phyloP scores from a whole-genome alignment of 352 stramenopile species.

The Globisporangium yorkense region DNA sequence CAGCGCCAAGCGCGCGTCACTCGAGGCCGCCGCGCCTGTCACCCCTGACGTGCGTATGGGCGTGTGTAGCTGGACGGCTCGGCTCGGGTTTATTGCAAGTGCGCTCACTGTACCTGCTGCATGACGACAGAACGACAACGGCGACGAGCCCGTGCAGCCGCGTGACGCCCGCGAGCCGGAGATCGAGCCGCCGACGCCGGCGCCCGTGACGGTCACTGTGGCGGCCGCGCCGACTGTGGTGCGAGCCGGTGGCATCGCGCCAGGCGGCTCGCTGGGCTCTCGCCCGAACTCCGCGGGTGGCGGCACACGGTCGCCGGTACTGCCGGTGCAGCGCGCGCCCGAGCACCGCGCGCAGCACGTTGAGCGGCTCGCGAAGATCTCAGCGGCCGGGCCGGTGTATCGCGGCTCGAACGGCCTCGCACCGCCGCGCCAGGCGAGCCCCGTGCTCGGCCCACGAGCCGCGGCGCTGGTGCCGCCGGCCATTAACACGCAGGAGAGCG shows the following conservation, averaged over 20 bases:
- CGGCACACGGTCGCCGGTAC: slow-evolving; percentile 25
- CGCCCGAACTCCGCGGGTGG: slow-evolving; percentile 6
- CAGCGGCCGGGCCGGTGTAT: slow-evolving; percentile 36
- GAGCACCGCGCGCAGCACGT: slow-evolving; percentile 17
- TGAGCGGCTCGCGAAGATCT: slow-evolving; percentile 63
- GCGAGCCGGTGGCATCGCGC: slow-evolving; percentile 7
- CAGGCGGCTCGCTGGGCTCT: slow-evolving; percentile 10
- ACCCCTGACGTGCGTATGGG: slow-evolving; percentile 6
- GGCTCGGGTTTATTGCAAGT: background rate
- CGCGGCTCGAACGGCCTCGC: slow-evolving; percentile 10
- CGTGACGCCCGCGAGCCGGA: slow-evolving; percentile 1
- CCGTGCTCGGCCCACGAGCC: slow-evolving; percentile 41
- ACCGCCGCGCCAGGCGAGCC: slow-evolving; percentile 26
- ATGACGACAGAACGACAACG: slow-evolving; percentile 1
- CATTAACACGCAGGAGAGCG: slow-evolving; percentile 17
- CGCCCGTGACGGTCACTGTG: background rate
- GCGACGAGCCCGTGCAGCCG: slow-evolving; percentile 3
- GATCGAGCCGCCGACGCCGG: slow-evolving; percentile 1
- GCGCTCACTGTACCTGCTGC: background rate
- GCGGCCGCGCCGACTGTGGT: background rate
- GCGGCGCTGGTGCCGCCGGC: slow-evolving; percentile 15
- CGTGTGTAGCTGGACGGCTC: too few species aligned
- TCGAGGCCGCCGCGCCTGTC: slow-evolving; percentile 4
- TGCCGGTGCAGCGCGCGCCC: slow-evolving; percentile 31
- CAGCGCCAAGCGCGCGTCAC: slow-evolving; percentile 8